Base-by-base conservation (phyloP, 441 rosid species). In the Brassica hybrid region DNA sequence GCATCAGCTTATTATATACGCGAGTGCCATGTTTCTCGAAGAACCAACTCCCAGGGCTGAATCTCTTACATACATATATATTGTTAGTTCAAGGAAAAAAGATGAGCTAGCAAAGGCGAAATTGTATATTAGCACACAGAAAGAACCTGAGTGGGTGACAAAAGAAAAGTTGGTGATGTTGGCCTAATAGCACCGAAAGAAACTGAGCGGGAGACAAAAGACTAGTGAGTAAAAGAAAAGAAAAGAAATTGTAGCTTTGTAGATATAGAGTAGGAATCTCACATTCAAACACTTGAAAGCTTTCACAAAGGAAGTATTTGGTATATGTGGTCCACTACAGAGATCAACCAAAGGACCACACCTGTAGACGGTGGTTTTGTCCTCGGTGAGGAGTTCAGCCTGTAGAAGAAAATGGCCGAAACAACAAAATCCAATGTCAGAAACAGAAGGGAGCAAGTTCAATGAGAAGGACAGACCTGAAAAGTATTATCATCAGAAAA, bases 291-390 rank as follows among this genome's bases (percentile, higher is more conserved):
- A 21, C 23, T 21, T 21, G 23, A 21, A 21, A 21, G 23, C 23
- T 21, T 21, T 21, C 23, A 21, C 2, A 21, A 21, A 21, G 23
- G 23, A 21, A 21, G 2, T 21, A 21, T 21, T 92, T 34, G 99
- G 99, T 82, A 96, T 96, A 82, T 96, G 99, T 65, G 99, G 99
- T 58, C 99, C 98, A 78, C 98, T 98, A 79, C 99, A 95, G 72
- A 95, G 80, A 85, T 95, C 98, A 45, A 93, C 94, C 85, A 94
- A 79, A 52, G 97, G 97, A 14, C 99, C 99, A 68, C 98, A 96
- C 84, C 99, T 86, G 81, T 94, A 96, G 43, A 96, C 97, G 4
- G 98, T 92, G 72, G 96, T 91, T 78, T 92, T 88, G 85, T 92
- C 97, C 59, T 86, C 97, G 2, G 79, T 90, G 82, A 96, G 94